A percentile compares a stretch with the other conserved stretches of the same genome.
phyloP scores from a whole-genome alignment of 495 filamentous ascomycete genomes.

The Aspergillus indologenus region DNA sequence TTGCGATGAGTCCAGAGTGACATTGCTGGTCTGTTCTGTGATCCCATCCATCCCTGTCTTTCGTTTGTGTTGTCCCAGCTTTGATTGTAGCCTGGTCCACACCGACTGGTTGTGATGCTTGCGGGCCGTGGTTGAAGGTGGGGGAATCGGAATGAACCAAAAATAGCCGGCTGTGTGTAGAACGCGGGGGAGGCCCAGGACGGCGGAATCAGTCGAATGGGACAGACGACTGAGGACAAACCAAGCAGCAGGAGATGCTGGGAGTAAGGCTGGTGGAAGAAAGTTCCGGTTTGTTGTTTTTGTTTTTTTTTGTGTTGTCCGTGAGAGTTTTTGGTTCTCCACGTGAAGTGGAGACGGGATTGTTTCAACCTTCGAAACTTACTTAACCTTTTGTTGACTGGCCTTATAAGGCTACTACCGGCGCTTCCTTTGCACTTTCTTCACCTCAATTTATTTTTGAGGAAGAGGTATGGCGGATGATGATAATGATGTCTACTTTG shows the following conservation, averaged over 20 bases:
- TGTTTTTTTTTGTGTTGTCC: neutral
- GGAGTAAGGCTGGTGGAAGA: neutral
- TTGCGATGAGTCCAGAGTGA: slow-evolving; percentile 11
- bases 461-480: neutral
- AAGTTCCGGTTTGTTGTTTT: neutral
- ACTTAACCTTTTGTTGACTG: neutral
- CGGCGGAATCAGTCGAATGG: neutral
- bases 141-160: neutral
- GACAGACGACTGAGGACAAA: neutral
- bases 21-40: slow-evolving; percentile 13
- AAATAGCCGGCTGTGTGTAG: neutral
- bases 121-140: neutral
- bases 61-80: neutral
- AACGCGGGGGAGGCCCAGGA: neutral
- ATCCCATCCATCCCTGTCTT: slow-evolving; percentile 8
- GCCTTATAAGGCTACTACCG: neutral
- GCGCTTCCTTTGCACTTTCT: too few relatives aligned
- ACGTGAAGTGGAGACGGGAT: neutral
- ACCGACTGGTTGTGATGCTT: neutral
- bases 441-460: neutral
- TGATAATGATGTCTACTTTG: neutral
- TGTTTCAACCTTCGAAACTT: neutral
- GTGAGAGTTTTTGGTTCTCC: neutral
- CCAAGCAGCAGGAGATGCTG: neutral
- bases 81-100: neutral